Base-by-base conservation (phyloP, 306 rosid species). In the Trichosanthes truncata region DNA sequence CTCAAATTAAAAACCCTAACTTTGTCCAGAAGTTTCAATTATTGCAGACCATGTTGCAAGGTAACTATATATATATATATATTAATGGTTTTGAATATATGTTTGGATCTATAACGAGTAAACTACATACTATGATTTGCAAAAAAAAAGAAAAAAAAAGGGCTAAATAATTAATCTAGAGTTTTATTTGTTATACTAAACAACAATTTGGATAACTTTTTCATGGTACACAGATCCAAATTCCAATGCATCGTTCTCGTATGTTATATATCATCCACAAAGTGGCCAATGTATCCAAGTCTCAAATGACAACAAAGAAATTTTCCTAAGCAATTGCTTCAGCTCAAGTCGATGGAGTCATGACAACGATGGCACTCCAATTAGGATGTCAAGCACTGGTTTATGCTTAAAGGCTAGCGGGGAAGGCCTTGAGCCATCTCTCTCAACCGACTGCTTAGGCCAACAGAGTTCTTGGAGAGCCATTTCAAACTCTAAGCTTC, bases 1-100 rank as follows among this genome's bases (percentile, higher is more conserved):
- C 52, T 46, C 43, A 63, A 3, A 68, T n/a, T 13, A 82, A 79
- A 8, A 85, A 85, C 55, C 84, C 82, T 6, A 65, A 82, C 14
- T 87, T 85, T 77, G 49, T 81, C 0, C 9, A 63, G 20, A 85
- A 78, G 69, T 80, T 89, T 62, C 85, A 87, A 46, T 89, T 89
- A 33, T 36, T 85, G 20, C 84, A 82, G 43, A 83, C 75, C n/a
- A 61, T 35, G 11, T 15, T 80, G 43, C 85, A 82, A 87, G 89
- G 90, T 87, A 82, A 33, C 7, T 35, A 12, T 35, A 23, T 65
- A 12, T 35, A 57, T 35, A 12, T 35, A 23, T 65, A 12, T 35
- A 57, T 4, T 0, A 57, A 25, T 14, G 68, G 31, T 62, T 62
- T 13, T 14, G 1, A 62, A 6, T 31, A 31, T 3, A 29, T 55